Evolutionary conservation across 805 yeast species (phyloP).

Genomic region (Ogataea chonburiensis): DNA sequence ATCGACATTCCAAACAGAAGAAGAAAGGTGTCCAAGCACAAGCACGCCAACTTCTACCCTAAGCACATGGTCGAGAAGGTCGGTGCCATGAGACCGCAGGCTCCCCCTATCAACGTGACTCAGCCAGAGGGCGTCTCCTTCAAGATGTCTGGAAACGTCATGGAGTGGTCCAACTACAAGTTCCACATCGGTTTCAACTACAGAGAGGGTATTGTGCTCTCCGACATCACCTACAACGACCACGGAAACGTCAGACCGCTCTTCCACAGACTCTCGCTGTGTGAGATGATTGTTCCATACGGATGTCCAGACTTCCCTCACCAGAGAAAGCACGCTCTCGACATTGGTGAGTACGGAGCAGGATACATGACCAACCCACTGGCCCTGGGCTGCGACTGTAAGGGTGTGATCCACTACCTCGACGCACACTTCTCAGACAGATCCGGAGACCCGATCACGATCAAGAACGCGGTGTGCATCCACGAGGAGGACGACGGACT

Average conservation of each 20-base stretch:
- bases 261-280: slow-evolving; percentile 73
- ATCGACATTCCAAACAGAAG: slow-evolving; percentile 76
- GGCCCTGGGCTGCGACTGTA: slow-evolving; percentile 79
- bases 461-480: slow-evolving; percentile 77
- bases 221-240: slow-evolving; percentile 72
- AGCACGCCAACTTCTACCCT: slow-evolving; percentile 71
- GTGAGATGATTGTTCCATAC: slow-evolving; percentile 85
- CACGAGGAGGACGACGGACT: slow-evolving; percentile 87
- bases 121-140: slow-evolving; percentile 86
- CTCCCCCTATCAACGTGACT: slow-evolving; percentile 65
- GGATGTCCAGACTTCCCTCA: slow-evolving; percentile 79
- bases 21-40: slow-evolving; percentile 65
- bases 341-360: slow-evolving; percentile 86
- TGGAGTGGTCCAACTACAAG: slow-evolving; percentile 76
- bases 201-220: slow-evolving; percentile 79
- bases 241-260: slow-evolving; percentile 71
- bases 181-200: slow-evolving; percentile 83
- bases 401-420: slow-evolving; percentile 79
- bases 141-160: slow-evolving; percentile 63
- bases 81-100: slow-evolving; percentile 63
- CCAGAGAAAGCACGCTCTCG: slow-evolving; percentile 83
- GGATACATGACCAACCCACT: slow-evolving; percentile 82
- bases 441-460: slow-evolving; percentile 65
- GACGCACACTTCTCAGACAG: slow-evolving; percentile 75
- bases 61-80: slow-evolving; percentile 57